These are phyloP conservation scores for Globisporangium cederbergense DNA, from an alignment of 352 stramenopile genomes.

Conservation along the genomic window DNA sequence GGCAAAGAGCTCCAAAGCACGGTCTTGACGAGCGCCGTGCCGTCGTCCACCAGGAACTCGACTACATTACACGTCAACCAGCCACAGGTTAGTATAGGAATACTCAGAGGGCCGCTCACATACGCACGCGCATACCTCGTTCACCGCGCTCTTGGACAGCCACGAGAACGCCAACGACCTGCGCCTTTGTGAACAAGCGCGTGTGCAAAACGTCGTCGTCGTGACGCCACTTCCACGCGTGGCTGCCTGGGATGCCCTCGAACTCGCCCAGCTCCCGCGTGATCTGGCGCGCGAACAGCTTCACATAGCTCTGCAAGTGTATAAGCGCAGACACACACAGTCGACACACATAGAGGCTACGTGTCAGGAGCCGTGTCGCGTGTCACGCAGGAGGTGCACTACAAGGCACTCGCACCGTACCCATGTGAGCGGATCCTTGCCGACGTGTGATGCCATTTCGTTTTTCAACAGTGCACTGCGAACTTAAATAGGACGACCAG, in stretches of 20 bases:
- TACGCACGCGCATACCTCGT: conserved; percentile 32
- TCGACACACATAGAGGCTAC: background rate
- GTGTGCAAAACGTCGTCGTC: conserved; percentile 16
- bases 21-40: conserved; percentile 54
- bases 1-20: conserved; percentile 39
- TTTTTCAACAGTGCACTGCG: background rate
- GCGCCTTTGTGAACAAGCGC: conserved; percentile 65
- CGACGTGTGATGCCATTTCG: conserved; percentile 15
- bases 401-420: conserved; percentile 17
- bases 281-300: conserved; percentile 55
- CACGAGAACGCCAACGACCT: conserved; percentile 56
- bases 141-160: conserved; percentile 51
- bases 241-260: conserved; percentile 49
- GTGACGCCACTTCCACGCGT: conserved; percentile 41
- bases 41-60: conserved; percentile 73
- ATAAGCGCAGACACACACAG: background rate
- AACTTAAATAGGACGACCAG: background rate
- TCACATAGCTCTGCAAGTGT: conserved; percentile 50
- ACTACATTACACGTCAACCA: conserved; percentile 25
- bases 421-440: conserved; percentile 53
- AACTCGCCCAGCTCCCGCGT: conserved; percentile 34
- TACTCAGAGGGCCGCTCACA: background rate
- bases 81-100: background rate
- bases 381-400: background rate
- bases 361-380: background rate